These are phyloP conservation scores for Nannochloropsis gaditana DNA, from an alignment of 108 stramenopile genomes.

Conservation along the genomic window DNA sequence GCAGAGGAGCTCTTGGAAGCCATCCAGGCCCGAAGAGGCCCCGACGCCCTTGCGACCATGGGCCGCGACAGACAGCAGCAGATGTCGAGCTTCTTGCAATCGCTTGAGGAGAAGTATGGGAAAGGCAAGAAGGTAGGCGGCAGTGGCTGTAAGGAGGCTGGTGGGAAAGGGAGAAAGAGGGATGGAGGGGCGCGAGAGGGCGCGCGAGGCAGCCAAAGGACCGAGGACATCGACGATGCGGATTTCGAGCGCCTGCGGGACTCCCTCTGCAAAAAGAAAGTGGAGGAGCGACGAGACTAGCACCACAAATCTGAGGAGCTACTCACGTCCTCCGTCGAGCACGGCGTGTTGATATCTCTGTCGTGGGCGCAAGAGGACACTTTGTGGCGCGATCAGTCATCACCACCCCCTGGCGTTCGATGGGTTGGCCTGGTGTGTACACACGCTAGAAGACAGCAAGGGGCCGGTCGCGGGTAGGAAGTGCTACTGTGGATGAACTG, in stretches of 20 bases:
- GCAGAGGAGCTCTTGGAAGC: background rate
- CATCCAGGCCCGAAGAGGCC: background rate
- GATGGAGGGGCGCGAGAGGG: background rate
- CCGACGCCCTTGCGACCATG: background rate
- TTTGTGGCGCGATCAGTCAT: no score
- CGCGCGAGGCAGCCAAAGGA: background rate
- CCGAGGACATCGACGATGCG: constrained; percentile 27
- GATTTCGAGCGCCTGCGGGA: constrained; percentile 38
- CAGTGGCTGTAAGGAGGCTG: background rate
- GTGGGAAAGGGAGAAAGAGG: background rate
- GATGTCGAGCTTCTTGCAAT: constrained; percentile 23
- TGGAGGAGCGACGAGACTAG: constrained; percentile 1
- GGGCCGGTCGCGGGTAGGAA: no score
- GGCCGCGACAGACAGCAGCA: background rate
- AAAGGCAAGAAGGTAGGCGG: background rate
- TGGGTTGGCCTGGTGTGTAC: no score
- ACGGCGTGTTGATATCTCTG: no score
- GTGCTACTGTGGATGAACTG: no score
- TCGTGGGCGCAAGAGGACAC: no score
- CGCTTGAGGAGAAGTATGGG: constrained; percentile 11
- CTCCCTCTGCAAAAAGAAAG: background rate
- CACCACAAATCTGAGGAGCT: background rate
- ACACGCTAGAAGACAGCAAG: no score
- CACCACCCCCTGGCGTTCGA: no score
- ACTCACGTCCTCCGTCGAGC: no score